These are phyloP conservation scores for Neonectria sp. DNA, from an alignment of 2,329 filamentous ascomycete species.

Conservation along the genomic window DNA sequence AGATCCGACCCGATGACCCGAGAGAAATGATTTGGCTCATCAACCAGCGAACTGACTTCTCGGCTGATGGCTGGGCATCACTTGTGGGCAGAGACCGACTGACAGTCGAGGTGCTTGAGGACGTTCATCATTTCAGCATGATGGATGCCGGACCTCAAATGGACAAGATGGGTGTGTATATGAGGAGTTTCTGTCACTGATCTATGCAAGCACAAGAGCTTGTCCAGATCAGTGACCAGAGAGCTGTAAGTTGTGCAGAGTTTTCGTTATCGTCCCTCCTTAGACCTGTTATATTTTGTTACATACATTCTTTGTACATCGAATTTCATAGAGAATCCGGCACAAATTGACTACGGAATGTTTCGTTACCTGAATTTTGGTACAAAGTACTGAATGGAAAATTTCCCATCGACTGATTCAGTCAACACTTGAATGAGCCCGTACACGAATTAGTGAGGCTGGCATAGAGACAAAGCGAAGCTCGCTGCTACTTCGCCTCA, in stretches of 20 bases:
- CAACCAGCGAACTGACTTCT: slow-evolving; percentile 80
- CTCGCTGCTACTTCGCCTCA: no score
- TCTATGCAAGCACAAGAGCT: neutral
- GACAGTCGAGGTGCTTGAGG: slow-evolving; percentile 31
- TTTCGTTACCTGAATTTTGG: neutral
- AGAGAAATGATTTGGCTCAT: slow-evolving; percentile 79
- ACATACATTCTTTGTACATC: slow-evolving; percentile 14
- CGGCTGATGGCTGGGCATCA: slow-evolving; percentile 45
- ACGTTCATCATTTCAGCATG: slow-evolving; percentile 41
- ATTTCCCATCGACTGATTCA: no score
- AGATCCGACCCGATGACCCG: slow-evolving; percentile 58
- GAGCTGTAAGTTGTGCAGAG: neutral
- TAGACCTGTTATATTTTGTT: neutral
- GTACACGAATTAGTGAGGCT: no score
- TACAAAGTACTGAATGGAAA: neutral
- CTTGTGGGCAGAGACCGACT: slow-evolving; percentile 31
- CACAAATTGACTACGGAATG: neutral
- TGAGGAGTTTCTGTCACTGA: slow-evolving; percentile 23
- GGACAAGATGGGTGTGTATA: slow-evolving; percentile 33
- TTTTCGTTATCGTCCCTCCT: neutral
- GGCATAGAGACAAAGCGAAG: no score
- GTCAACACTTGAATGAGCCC: no score
- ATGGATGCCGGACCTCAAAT: slow-evolving; percentile 40
- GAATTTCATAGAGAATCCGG: neutral
- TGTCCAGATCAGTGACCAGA: neutral